Base-by-base conservation (phyloP, 768 basidiomycete species). In the Mycena rosella region DNA sequence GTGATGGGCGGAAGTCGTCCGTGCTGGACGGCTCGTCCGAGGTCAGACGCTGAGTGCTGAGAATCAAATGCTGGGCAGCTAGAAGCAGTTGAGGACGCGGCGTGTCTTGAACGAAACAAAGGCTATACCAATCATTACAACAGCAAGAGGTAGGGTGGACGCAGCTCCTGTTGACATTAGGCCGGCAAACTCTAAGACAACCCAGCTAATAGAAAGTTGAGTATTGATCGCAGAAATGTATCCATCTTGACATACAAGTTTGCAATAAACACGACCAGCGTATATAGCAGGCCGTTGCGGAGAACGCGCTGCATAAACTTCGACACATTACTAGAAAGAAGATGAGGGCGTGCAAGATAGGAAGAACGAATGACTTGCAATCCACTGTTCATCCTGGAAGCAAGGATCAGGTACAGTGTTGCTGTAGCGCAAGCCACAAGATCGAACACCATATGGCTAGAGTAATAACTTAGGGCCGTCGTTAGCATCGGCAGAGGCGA, bases 21-120 rank as follows among this genome's bases (percentile, higher is more conserved):
- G n/a, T 22, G 34, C 30, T 48, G 4, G 44, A 22, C n/a, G 29
- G 30, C 3, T 53, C 14, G 7, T 48, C 63, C 15, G 22, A 1
- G n/a, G 17, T 42, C 32, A 63, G 30, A 27, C 30, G 51, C 53
- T 69, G 68, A 14, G 68, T 69, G 54, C 68, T 69, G n/a, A 70
- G 51, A 32, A 70, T 59, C 22, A 70, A 49, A 45, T 70, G 64
- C 30, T 65, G 64, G 5, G 56, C 60, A 30, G 64, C 64, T 66
- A n/a, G 18, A 13, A 52, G 15, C 24, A n/a, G 36, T 49, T 59
- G 14, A 61, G 38, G 15, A 29, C 0, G 36, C n/a, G 14, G n/a
- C 38, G 8, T 40, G 8, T 32, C n/a, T 8, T 2, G 26, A 40
- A 38, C 11, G 27, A 22, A 38, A 51, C 20, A 36, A 24, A 29